These are phyloP conservation scores for Eucommia ulmoides DNA, from an alignment of 257 asterid genomes.

Conservation along the genomic window DNA sequence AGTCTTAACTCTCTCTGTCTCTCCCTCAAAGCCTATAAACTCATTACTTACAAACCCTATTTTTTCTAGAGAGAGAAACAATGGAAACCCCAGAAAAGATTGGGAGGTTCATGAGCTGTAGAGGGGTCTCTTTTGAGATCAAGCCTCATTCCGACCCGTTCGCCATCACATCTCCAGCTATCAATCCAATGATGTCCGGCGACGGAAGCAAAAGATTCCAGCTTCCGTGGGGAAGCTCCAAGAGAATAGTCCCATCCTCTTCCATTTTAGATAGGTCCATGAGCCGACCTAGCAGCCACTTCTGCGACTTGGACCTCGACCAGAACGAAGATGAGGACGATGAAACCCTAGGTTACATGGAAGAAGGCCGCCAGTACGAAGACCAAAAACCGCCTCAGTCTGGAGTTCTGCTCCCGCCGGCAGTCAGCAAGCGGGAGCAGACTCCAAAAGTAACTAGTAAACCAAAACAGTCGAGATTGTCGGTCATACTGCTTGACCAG, in stretches of 20 bases:
- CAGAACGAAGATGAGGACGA: neutral
- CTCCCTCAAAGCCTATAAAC: too few species aligned
- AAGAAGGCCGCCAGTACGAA: neutral
- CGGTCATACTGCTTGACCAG: neutral
- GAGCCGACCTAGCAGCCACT: neutral
- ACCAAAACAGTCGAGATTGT: neutral
- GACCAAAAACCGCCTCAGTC: neutral
- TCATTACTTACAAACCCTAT: too few species aligned
- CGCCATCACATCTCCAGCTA: neutral
- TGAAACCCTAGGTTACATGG: neutral
- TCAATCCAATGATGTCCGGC: too few species aligned
- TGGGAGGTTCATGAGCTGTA: constrained; percentile 48
- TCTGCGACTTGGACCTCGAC: neutral
- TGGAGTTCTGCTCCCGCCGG: neutral
- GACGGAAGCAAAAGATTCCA: too few species aligned
- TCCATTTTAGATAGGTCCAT: neutral
- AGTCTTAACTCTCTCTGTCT: too few species aligned
- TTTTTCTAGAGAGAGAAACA: too few species aligned
- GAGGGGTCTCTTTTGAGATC: constrained; percentile 73
- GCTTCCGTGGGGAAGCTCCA: neutral
- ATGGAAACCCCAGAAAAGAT: constrained; percentile 25
- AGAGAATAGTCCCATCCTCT: neutral
- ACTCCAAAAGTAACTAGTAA: neutral
- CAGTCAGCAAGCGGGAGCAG: neutral
- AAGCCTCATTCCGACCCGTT: constrained; percentile 28